phyloP scores from a whole-genome alignment of 495 filamentous ascomycete species.

The Oleoguttula mirabilis region DNA sequence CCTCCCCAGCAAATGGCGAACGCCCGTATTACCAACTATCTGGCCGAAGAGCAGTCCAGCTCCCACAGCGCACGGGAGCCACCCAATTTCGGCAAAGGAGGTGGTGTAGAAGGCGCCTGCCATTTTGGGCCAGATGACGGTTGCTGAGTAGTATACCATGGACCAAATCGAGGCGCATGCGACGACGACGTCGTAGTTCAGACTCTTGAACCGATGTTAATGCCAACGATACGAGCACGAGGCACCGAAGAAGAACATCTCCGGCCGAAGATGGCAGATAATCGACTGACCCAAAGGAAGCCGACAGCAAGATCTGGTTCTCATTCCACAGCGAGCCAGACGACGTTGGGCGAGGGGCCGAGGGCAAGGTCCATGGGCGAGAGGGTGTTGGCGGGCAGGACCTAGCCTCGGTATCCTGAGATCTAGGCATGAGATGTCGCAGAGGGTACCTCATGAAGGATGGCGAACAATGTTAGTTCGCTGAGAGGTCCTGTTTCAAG shows the following conservation, averaged over 20 bases:
- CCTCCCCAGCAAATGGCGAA: constrained; percentile 20
- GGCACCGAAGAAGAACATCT: constrained; percentile 24
- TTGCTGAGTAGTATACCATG: constrained; percentile 29
- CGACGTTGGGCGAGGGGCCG: constrained; percentile 16
- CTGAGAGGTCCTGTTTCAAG: constrained; percentile 19
- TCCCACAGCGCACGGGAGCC: constrained; percentile 19
- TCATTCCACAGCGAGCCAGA: constrained; percentile 24
- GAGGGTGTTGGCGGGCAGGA: constrained; percentile 25
- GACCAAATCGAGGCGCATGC: constrained; percentile 22
- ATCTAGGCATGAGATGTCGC: constrained; percentile 24
- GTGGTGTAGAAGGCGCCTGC: constrained; percentile 24
- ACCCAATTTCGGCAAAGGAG: constrained; percentile 15
- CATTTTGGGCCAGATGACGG: constrained; percentile 18
- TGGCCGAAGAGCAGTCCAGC: constrained; percentile 25
- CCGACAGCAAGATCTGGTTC: constrained; percentile 22
- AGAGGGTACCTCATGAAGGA: constrained; percentile 22
- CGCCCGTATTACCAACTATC: constrained; percentile 20
- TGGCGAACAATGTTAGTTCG: constrained; percentile 21
- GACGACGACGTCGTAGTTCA: constrained; percentile 23
- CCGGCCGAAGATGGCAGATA: constrained; percentile 28
- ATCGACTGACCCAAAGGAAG: constrained; percentile 23
- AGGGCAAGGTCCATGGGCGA: constrained; percentile 22
- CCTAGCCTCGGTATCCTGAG: constrained; percentile 25
- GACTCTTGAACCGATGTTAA: constrained; percentile 27
- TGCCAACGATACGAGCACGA: constrained; percentile 19